phyloP scores from a whole-genome alignment of 139 green algal genomes.

The Astrephomene gubernaculifera region DNA sequence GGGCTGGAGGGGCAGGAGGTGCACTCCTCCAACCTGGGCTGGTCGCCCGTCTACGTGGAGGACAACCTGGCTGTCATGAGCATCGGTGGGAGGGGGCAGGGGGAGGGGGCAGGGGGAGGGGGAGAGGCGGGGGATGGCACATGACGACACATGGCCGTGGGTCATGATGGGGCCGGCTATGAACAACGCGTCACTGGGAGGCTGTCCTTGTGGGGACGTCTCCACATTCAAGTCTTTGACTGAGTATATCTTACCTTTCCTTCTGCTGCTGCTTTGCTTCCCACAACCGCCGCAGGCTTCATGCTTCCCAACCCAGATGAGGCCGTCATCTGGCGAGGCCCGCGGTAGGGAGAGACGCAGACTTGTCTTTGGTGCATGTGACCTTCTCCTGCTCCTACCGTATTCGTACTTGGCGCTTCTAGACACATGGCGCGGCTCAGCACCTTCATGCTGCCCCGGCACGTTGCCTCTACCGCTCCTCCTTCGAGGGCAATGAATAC shows the following conservation, averaged over 20 bases:
- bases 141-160: not conserved
- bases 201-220: too few species aligned
- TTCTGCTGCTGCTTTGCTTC: not conserved
- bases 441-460: too few species aligned
- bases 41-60: conserved; percentile 93
- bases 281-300: conserved; percentile 74
- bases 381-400: too few species aligned
- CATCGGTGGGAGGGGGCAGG: conserved; percentile 74
- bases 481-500: too few species aligned
- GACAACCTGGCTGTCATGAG: conserved; percentile 98
- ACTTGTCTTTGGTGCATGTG: too few species aligned
- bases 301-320: conserved; percentile 96
- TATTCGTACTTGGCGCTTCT: too few species aligned
- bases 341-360: too few species aligned
- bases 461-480: too few species aligned
- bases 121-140: not conserved
- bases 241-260: too few species aligned
- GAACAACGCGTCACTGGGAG: too few species aligned
- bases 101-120: not conserved
- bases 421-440: too few species aligned
- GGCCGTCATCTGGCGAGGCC: conserved; percentile 97
- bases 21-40: conserved; percentile 87
- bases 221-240: too few species aligned
- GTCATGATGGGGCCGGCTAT: not conserved
- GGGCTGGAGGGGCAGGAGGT: conserved; percentile 92